These are phyloP conservation scores for Penicillium ochrochloron DNA, from an alignment of 495 filamentous ascomycete species.

Conservation along the genomic window DNA sequence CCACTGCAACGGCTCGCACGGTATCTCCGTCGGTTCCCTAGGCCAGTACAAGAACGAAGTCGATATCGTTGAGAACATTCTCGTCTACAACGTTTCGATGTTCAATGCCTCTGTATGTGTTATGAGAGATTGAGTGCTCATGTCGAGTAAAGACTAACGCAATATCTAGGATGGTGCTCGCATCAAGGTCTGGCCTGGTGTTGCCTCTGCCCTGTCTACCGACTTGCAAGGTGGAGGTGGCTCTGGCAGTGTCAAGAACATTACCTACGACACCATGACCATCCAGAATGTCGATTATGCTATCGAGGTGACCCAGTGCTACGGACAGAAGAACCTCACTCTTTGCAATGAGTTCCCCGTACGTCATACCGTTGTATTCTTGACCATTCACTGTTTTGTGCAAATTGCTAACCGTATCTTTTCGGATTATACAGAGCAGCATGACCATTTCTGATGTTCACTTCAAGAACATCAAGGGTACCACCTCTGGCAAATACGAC, in stretches of 20 bases:
- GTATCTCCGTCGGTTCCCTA: conserved; percentile 71
- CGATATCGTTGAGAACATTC: conserved; percentile 69
- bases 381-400: background rate
- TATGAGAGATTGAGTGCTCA: background rate
- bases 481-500: conserved; percentile 55
- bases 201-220: conserved; percentile 51
- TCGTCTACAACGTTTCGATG: conserved; percentile 70
- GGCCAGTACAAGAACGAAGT: conserved; percentile 67
- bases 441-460: conserved; percentile 61
- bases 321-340: conserved; percentile 65
- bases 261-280: conserved; percentile 60
- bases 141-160: background rate
- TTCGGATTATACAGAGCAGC: conserved; percentile 40
- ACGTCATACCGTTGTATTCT: conserved; percentile 10
- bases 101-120: conserved; percentile 57
- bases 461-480: conserved; percentile 59
- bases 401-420: background rate
- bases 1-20: conserved; percentile 72
- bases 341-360: conserved; percentile 63
- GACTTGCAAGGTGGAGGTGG: conserved; percentile 68
- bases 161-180: conserved; percentile 61
- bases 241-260: conserved; percentile 56
- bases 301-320: conserved; percentile 69
- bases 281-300: conserved; percentile 66
- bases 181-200: conserved; percentile 73